Conservation (phyloP, 169 alveolate species). For the Cardiosporidium cionae region DNA sequence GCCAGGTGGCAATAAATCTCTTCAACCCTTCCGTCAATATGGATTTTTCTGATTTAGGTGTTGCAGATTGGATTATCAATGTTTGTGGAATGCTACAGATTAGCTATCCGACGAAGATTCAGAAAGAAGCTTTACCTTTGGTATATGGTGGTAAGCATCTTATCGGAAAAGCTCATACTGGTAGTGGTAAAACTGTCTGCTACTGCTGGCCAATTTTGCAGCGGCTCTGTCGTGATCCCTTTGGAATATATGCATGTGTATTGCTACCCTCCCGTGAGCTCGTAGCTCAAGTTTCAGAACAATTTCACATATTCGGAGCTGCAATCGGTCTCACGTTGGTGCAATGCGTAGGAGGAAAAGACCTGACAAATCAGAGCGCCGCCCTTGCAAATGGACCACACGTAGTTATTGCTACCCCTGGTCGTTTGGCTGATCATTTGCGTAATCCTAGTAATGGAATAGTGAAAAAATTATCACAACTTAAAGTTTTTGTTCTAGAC, state of each 20-base stretch:
- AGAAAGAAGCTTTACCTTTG: conserved; percentile 82
- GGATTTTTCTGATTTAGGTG: too few species aligned
- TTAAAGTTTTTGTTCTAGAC: conserved; percentile 84
- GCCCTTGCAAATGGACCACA: conserved; percentile 78
- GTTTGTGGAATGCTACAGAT: too few species aligned
- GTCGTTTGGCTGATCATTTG: conserved; percentile 75
- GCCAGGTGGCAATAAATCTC: too few species aligned
- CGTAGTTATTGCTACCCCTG: conserved; percentile 92
- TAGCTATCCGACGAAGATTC: conserved; percentile 56
- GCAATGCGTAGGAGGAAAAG: conserved; percentile 27
- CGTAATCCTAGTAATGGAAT: too few species aligned
- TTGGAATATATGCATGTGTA: conserved; percentile 74
- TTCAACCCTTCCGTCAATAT: too few species aligned
- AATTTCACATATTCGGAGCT: conserved; percentile 57
- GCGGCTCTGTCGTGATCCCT: conserved; percentile 53
- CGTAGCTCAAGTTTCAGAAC: conserved; percentile 81
- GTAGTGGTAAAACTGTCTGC: conserved; percentile 81
- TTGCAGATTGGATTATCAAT: too few species aligned
- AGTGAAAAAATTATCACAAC: conserved; percentile 57
- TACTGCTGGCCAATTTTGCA: conserved; percentile 90
- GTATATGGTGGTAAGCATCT: conserved; percentile 87
- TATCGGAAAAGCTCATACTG: conserved; percentile 98
- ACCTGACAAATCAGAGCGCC: conserved; percentile 10
- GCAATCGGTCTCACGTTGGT: conserved; percentile 17
- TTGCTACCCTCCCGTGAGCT: conserved; percentile 95